Percentiles rank a stretch among this genome's conserved stretches.
Conservation (phyloP, 768 basidiomycete genomes). For the Kwoniella sp. region DNA sequence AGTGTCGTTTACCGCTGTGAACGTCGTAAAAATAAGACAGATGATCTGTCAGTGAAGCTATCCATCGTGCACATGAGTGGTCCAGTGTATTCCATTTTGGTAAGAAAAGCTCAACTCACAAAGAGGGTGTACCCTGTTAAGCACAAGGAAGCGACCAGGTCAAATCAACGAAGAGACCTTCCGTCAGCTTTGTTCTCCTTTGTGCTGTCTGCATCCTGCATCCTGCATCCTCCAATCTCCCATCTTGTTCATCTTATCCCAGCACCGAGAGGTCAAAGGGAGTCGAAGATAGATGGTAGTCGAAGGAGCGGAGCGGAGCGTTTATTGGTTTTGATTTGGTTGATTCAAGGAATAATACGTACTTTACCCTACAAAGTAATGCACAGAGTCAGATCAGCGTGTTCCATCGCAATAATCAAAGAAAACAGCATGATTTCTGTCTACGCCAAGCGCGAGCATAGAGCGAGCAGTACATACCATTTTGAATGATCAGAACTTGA, state of each 20-base stretch:
- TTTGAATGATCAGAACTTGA: constrained; percentile 37
- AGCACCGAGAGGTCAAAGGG: no score
- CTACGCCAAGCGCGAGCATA: not conserved
- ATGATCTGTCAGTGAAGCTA: not conserved
- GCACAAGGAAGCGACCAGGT: constrained; percentile 48
- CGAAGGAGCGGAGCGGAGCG: not conserved
- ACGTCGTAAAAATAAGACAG: not conserved
- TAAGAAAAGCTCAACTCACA: constrained; percentile 63
- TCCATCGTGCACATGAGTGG: not conserved
- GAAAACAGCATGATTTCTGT: not conserved
- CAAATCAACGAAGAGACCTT: constrained; percentile 64
- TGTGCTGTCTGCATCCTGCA: not conserved
- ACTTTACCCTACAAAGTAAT: constrained; percentile 32
- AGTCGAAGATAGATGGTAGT: no score
- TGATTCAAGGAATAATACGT: constrained; percentile 19
- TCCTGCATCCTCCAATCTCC: not conserved
- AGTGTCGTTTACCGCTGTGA: constrained; percentile 82
- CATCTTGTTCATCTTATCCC: no score
- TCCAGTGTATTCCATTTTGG: not conserved
- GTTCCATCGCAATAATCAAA: not conserved
- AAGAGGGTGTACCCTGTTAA: constrained; percentile 85
- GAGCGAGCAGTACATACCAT: constrained; percentile 38
- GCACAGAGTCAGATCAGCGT: not conserved
- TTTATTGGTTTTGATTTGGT: not conserved
- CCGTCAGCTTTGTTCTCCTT: constrained; percentile 61